phyloP scores from a whole-genome alignment of 2,329 filamentous ascomycete genomes.

The Grosmannia huntii region DNA sequence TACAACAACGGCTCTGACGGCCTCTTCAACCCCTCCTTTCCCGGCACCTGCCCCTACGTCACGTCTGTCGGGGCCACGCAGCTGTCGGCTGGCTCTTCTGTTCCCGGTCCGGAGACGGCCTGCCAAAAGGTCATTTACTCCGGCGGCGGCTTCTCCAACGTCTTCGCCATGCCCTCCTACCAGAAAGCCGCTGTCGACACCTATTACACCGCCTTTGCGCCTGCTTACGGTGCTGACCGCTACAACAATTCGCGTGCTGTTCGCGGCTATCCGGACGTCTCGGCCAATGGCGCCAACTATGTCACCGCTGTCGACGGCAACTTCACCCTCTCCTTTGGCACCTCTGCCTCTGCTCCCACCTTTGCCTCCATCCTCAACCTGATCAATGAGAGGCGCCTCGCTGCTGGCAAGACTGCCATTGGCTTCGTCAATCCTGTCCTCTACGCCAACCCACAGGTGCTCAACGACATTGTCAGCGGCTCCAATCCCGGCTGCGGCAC shows the following conservation, averaged over 20 bases:
- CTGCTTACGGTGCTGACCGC: conserved; percentile 27
- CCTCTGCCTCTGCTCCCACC: conserved; percentile 38
- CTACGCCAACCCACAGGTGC: conserved; percentile 18
- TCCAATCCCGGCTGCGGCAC: conserved; percentile 21
- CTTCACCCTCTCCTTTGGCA: conserved; percentile 33
- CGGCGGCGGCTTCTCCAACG: conserved; percentile 33
- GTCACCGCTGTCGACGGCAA: conserved; percentile 28
- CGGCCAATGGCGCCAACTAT: conserved; percentile 19
- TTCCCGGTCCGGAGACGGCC: conserved; percentile 27
- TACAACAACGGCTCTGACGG: conserved; percentile 21
- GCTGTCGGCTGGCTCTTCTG: conserved; percentile 24
- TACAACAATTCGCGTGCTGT: conserved; percentile 26
- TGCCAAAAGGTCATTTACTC: conserved; percentile 32
- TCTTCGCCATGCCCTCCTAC: conserved; percentile 29
- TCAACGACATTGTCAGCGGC: conserved; percentile 18
- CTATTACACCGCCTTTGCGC: conserved; percentile 21
- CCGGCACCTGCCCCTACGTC: conserved; percentile 33
- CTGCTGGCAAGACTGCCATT: conserved; percentile 27
- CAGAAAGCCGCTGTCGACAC: conserved; percentile 18
- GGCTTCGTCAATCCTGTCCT: conserved; percentile 22
- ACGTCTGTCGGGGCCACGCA: conserved; percentile 40
- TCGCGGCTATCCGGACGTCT: conserved; percentile 16
- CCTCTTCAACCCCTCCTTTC: conserved; percentile 34
- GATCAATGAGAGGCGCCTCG: conserved; percentile 49
- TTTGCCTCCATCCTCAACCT: conserved; percentile 46